These are phyloP conservation scores for Suillus subluteus DNA, from an alignment of 768 basidiomycete species.

Conservation along the genomic window DNA sequence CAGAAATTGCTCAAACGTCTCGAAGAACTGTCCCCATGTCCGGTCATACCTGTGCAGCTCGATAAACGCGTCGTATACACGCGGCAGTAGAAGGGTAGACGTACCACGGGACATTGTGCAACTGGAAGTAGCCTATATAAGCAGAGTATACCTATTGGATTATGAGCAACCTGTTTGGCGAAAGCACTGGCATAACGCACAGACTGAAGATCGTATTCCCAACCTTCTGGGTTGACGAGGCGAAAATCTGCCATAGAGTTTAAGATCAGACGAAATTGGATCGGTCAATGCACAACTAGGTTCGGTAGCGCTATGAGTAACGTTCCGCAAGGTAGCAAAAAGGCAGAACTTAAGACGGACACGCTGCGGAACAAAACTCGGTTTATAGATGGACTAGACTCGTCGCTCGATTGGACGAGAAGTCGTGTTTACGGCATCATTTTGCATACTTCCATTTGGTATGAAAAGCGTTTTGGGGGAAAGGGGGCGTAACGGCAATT, in stretches of 20 bases:
- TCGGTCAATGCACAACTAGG: not conserved
- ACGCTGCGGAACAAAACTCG: not conserved
- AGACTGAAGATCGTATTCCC: constrained; percentile 81
- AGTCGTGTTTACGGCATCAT: not conserved
- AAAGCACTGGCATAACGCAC: constrained; percentile 44
- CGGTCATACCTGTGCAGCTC: constrained; percentile 64
- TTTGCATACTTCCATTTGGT: not conserved
- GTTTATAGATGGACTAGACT: not conserved
- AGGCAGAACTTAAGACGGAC: not conserved
- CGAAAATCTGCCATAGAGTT: constrained; percentile 65
- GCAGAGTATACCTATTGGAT: constrained; percentile 61
- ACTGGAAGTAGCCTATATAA: constrained; percentile 80
- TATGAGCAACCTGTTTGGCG: not conserved
- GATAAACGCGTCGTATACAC: not conserved
- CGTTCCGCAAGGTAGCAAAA: not conserved
- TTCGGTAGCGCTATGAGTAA: not conserved
- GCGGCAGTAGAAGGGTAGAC: constrained; percentile 11
- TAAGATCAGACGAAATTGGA: not conserved
- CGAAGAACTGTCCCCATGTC: constrained; percentile 79
- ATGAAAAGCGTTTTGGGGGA: not conserved
- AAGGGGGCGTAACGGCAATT: not conserved
- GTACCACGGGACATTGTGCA: constrained; percentile 69
- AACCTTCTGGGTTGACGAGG: constrained; percentile 73
- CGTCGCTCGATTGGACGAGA: not conserved
- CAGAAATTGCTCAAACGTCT: constrained; percentile 78